Percentiles rank a stretch among this genome's conserved stretches.
Evolutionary conservation across 306 rosid genomes (phyloP).

Genomic region (Carpinus viminea): DNA sequence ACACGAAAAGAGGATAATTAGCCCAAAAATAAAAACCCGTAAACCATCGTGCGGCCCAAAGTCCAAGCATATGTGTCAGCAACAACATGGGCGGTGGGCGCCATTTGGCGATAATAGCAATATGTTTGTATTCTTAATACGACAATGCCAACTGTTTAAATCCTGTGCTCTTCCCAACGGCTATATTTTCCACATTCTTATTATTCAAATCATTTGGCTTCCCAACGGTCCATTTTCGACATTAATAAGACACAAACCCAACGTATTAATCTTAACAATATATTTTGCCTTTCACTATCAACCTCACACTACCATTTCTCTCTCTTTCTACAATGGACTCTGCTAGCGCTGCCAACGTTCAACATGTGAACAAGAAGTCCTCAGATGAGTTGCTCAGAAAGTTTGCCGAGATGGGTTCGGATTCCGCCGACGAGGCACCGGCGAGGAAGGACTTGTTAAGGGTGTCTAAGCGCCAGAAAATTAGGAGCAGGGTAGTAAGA

Average conservation of each 20-base stretch:
- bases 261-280: not conserved
- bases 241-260: slow-evolving; percentile 7
- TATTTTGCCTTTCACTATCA: not conserved
- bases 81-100: not conserved
- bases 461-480: slow-evolving; percentile 37
- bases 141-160: not conserved
- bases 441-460: slow-evolving; percentile 26
- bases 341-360: slow-evolving; percentile 44
- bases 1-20: no score
- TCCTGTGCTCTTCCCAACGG: slow-evolving; percentile 31
- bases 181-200: slow-evolving; percentile 26
- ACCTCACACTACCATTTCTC: not conserved
- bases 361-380: slow-evolving; percentile 66
- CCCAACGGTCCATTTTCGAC: slow-evolving; percentile 46
- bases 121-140: not conserved
- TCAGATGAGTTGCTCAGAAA: slow-evolving; percentile 83
- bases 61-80: no score
- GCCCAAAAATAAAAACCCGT: no score
- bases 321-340: slow-evolving; percentile 45
- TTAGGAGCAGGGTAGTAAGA: slow-evolving; percentile 21
- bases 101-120: not conserved
- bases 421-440: slow-evolving; percentile 21
- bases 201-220: slow-evolving; percentile 30
- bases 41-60: not conserved
- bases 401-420: slow-evolving; percentile 48